Conservation (phyloP, 441 rosid species). For the Pelargonium fulgidum region DNA sequence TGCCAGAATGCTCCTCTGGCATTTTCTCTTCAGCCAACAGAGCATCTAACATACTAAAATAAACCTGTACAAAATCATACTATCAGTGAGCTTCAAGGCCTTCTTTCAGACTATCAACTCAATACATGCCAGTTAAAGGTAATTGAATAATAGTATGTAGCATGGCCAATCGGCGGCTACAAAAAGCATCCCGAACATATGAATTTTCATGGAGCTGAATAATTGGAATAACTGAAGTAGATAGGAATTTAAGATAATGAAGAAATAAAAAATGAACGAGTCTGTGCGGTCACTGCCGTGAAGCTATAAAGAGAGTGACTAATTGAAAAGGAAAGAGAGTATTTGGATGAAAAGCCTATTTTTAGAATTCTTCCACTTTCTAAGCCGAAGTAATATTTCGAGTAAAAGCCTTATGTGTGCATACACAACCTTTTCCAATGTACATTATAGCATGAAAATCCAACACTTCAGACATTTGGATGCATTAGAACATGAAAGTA, state of each 20-base stretch:
- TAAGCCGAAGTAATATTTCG: not conserved
- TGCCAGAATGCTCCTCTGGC: conserved; percentile 59
- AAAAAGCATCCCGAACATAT: not conserved
- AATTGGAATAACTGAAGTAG: not conserved
- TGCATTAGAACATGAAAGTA: not conserved
- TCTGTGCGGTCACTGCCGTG: not conserved
- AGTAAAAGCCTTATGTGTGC: not conserved
- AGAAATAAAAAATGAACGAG: not conserved
- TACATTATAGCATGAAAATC: not conserved
- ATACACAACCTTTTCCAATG: not conserved
- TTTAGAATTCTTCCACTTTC: not conserved
- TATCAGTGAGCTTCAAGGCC: conserved; percentile 14
- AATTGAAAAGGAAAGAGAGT: not conserved
- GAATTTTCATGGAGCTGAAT: not conserved
- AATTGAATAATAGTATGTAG: not conserved
- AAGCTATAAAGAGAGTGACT: not conserved
- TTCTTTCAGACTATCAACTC: not conserved
- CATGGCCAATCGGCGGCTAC: not conserved
- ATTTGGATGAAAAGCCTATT: not conserved
- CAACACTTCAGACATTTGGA: conserved; percentile 1
- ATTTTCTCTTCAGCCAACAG: conserved; percentile 67
- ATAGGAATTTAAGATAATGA: not conserved
- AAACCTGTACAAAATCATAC: conserved; percentile 42
- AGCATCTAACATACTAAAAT: conserved; percentile 77
- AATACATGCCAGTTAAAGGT: not conserved